Percentiles rank a stretch among this genome's conserved stretches.
These are phyloP conservation scores for Candida orba DNA, from an alignment of 805 yeast species.

Conservation along the genomic window DNA sequence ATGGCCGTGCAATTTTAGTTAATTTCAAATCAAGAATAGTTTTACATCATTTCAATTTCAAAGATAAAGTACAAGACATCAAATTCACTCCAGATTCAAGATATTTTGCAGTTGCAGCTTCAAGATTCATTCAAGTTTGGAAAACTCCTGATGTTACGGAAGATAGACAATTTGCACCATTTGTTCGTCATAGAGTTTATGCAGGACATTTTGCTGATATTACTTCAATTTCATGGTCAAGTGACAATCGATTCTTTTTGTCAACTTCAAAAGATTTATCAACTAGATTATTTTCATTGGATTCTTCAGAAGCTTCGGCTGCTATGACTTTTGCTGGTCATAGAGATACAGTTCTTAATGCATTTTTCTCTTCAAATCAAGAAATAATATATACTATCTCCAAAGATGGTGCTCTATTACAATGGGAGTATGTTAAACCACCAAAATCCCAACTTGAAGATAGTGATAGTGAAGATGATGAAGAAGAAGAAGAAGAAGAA, in stretches of 20 bases:
- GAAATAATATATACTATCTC: constrained; percentile 87
- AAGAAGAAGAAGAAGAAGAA: constrained; percentile 30
- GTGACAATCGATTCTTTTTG: constrained; percentile 80
- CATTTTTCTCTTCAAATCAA: constrained; percentile 83
- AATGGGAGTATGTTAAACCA: constrained; percentile 77
- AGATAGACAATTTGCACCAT: constrained; percentile 93
- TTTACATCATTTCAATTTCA: constrained; percentile 89
- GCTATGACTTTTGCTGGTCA: constrained; percentile 90
- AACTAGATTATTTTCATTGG: constrained; percentile 72
- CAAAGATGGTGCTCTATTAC: constrained; percentile 89
- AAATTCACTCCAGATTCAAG: constrained; percentile 86
- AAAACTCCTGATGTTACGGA: constrained; percentile 74
- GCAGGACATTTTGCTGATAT: constrained; percentile 91
- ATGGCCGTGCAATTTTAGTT: constrained; percentile 88
- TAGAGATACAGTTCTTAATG: constrained; percentile 77
- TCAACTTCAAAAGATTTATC: constrained; percentile 89
- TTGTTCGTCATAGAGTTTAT: constrained; percentile 80
- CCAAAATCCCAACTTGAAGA: constrained; percentile 41
- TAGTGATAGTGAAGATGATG: constrained; percentile 36
- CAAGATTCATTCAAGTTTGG: constrained; percentile 87
- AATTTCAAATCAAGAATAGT: constrained; percentile 80
- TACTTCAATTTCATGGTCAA: constrained; percentile 77
- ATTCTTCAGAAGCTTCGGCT: constrained; percentile 62
- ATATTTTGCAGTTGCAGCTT: constrained; percentile 78
- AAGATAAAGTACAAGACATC: constrained; percentile 64